Evolutionary conservation across 768 basidiomycete genomes (phyloP), one percentile per base, ranked within the genome.

Genomic region (Heimioporus sp.): DNA sequence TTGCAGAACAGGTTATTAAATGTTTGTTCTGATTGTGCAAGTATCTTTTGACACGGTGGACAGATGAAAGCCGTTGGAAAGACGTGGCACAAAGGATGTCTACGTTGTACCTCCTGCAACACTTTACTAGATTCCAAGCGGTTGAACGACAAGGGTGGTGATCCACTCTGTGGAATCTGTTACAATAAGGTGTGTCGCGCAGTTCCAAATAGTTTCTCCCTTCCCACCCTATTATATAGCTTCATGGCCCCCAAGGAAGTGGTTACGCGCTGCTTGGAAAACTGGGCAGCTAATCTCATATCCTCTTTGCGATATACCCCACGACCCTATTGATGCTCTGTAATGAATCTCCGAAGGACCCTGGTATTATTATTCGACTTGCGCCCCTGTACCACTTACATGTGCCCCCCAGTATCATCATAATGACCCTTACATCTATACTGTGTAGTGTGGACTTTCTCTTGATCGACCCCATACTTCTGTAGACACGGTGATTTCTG

Each of bases 1-100:
- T 92, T 62, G 90, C 90, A 13, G 90, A 92, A 66, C 88, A 90
- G 79, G 88, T 83, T 42, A 17, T 61, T 55, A 17, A 20, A 43
- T 11, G 4, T 48, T 32, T 40, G 24, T 15, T n/a, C 20, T 21
- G 17, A 12, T 46, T 3, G 39, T 24, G 37, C 16, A 5, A 17
- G 21, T 41, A 17, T n/a, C 20, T 40, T 46, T 46, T 61, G 28
- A 65, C 31, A 10, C 31, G 4, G 15, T 49, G 40, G 16, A 41
- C 56, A 90, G 89, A 82, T 88, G 52, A 90, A 88, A 67, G 90
- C 90, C 1, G 78, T 88, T 13, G 87, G 87, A 9, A 87, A 89
- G 74, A 87, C 85, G 15, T 92, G 76, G 69, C 90, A 92, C 57
- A 90, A 88, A 61, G 73, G 70, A 15, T 92, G 90, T 61, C 67